These are phyloP conservation scores for Jaltomata sinuosa DNA, from an alignment of 257 asterid genomes.

Conservation along the genomic window DNA sequence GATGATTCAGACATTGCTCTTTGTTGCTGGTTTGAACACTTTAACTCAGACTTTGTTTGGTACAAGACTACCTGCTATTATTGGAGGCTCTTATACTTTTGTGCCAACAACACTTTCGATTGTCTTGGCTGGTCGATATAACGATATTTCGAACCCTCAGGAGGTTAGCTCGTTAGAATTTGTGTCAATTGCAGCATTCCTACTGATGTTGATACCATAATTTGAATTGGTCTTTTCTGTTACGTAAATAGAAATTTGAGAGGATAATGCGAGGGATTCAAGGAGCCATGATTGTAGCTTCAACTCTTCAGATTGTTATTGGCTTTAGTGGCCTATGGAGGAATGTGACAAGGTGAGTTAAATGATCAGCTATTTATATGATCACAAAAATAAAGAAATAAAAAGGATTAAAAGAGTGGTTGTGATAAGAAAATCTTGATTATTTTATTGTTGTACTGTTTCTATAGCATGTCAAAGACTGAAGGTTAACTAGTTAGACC, in stretches of 20 bases:
- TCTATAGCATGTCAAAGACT: background rate
- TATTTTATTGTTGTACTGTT: background rate
- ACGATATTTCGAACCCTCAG: slow-evolving; percentile 39
- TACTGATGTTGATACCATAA: background rate
- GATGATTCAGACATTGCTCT: slow-evolving; percentile 82
- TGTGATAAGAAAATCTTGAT: background rate
- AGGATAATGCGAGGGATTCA: slow-evolving; percentile 78
- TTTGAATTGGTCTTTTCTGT: background rate
- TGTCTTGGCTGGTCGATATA: slow-evolving; percentile 67
- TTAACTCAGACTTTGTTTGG: slow-evolving; percentile 67
- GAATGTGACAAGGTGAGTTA: slow-evolving; percentile 54
- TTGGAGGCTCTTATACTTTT: slow-evolving; percentile 80
- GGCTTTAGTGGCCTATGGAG: slow-evolving; percentile 98
- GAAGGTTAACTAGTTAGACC: background rate
- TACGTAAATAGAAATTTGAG: slow-evolving; percentile 49
- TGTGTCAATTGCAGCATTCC: background rate
- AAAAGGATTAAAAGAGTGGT: background rate
- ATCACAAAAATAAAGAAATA: background rate
- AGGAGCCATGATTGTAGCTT: slow-evolving; percentile 88
- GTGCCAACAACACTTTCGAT: slow-evolving; percentile 82
- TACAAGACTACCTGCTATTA: slow-evolving; percentile 77
- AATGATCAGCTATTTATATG: background rate
- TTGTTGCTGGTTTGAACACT: slow-evolving; percentile 90
- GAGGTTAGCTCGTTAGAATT: slow-evolving; percentile 32
- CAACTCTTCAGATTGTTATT: slow-evolving; percentile 72